Conservation (phyloP, 306 rosid species). For the Malus fusca region DNA sequence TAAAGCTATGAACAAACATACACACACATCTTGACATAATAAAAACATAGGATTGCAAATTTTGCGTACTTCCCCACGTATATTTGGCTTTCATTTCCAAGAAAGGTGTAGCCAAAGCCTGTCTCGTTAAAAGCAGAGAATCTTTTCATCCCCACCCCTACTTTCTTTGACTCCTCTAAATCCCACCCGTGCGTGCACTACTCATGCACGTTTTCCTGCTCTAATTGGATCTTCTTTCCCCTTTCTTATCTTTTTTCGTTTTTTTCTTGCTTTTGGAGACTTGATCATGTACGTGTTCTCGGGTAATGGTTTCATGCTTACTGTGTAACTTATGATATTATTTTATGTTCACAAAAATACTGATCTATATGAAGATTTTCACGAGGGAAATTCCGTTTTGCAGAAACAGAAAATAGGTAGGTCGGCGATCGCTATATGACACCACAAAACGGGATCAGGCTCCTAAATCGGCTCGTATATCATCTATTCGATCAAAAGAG, state of each 20-base stretch:
- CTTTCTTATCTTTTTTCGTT: background rate
- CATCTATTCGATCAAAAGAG: too few relatives aligned
- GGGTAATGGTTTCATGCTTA: background rate
- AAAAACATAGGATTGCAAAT: constrained; percentile 41
- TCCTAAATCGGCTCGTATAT: too few relatives aligned
- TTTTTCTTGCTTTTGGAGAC: background rate
- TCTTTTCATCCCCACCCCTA: constrained; percentile 25
- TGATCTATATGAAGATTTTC: too few relatives aligned
- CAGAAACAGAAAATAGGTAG: too few relatives aligned
- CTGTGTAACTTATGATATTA: too few relatives aligned
- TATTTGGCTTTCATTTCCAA: constrained; percentile 80
- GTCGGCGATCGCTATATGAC: too few relatives aligned
- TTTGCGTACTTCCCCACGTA: constrained; percentile 54
- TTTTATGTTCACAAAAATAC: too few relatives aligned
- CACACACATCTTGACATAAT: background rate
- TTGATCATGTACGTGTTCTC: background rate
- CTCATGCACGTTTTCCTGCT: background rate
- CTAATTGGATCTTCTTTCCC: background rate
- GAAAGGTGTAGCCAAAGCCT: constrained; percentile 36
- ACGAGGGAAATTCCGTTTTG: too few relatives aligned
- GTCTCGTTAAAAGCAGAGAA: constrained; percentile 59
- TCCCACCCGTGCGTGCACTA: background rate
- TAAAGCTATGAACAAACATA: background rate
- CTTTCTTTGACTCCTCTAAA: constrained; percentile 1
- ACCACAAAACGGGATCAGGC: background rate